Percentiles rank a stretch among this genome's conserved stretches.
Conservation (phyloP, 495 filamentous ascomycete species). For the Penicillium fimorum region DNA sequence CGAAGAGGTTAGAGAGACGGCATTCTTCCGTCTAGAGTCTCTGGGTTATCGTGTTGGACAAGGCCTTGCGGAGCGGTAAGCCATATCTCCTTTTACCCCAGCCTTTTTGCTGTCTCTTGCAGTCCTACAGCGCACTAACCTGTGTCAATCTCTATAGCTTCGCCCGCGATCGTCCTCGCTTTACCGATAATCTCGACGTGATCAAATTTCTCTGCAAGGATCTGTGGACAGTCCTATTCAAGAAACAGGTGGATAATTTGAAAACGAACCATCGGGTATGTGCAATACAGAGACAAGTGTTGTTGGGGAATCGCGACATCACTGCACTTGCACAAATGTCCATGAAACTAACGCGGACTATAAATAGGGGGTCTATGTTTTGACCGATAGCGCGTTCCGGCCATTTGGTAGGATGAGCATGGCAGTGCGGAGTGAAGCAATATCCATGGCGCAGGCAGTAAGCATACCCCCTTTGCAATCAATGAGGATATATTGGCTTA, state of each 20-base stretch:
- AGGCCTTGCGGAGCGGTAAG: conserved; percentile 87
- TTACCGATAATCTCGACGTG: conserved; percentile 80
- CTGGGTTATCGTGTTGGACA: conserved; percentile 91
- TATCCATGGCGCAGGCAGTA: conserved; percentile 78
- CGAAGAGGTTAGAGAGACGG: conserved; percentile 76
- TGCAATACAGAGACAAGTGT: not conserved
- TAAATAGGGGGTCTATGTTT: conserved; percentile 82
- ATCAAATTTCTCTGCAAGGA: conserved; percentile 99
- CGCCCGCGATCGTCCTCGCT: conserved; percentile 80
- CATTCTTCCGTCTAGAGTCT: conserved; percentile 78
- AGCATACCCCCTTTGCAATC: conserved; percentile 23
- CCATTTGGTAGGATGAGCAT: conserved; percentile 86
- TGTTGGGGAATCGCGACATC: not conserved
- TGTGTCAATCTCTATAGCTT: conserved; percentile 55
- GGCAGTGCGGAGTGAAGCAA: conserved; percentile 65
- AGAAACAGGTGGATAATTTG: conserved; percentile 96
- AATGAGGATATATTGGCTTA: not conserved
- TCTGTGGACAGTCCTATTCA: conserved; percentile 87
- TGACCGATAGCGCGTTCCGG: conserved; percentile 91
- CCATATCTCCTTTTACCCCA: conserved; percentile 12
- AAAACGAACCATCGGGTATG: conserved; percentile 94
- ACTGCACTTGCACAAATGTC: not conserved
- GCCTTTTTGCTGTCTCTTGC: not conserved
- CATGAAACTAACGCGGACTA: conserved; percentile 9
- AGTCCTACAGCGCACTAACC: not conserved